Conservation (phyloP, 306 rosid species). For the Quercus engelmannii region DNA sequence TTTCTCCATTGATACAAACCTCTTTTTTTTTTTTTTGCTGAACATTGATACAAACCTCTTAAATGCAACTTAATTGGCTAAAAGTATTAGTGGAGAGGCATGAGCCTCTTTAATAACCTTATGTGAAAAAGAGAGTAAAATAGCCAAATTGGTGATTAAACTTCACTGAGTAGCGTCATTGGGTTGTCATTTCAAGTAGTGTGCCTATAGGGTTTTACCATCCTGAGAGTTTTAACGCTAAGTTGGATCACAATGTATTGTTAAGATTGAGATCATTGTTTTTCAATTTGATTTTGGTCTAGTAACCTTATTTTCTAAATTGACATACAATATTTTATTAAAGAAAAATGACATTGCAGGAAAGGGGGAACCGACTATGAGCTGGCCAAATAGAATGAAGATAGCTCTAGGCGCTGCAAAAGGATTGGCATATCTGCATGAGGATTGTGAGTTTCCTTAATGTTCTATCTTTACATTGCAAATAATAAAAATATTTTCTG, state of each 20-base stretch:
- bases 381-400: conserved; percentile 29
- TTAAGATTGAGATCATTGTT: background rate
- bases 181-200: background rate
- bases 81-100: background rate
- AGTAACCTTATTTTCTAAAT: background rate
- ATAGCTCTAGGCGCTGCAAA: conserved; percentile 42
- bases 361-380: conserved; percentile 22
- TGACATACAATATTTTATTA: background rate
- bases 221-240: background rate
- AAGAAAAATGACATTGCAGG: conserved; percentile 18
- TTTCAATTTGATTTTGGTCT: background rate
- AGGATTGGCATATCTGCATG: conserved; percentile 43
- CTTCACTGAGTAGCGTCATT: background rate
- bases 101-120: background rate
- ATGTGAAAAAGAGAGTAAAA: background rate
- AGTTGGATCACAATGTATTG: background rate
- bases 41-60: background rate
- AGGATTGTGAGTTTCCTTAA: conserved; percentile 31
- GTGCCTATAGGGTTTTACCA: background rate
- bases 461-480: background rate
- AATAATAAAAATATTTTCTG: background rate
- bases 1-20: background rate
- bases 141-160: background rate
- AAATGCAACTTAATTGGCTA: background rate
- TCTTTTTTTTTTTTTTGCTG: no score